A percentile compares a stretch with the other conserved stretches of the same genome.
These are phyloP conservation scores for Xylariaceae sp. DNA, from an alignment of 2,329 filamentous ascomycete species.

Conservation along the genomic window DNA sequence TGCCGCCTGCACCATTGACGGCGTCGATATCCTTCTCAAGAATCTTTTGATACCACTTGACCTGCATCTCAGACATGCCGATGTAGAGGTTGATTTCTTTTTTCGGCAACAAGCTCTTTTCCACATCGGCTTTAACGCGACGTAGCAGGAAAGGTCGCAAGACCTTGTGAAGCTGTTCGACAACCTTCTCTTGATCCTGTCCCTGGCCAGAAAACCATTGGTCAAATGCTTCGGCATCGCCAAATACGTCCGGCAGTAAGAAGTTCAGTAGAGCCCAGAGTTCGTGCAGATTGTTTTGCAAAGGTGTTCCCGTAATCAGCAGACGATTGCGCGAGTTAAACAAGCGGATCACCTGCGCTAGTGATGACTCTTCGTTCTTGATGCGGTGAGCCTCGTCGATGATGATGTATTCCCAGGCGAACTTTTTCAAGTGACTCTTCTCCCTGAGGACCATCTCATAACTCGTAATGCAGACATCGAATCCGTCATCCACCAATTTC, in stretches of 20 bases:
- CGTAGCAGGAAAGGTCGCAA: slow-evolving; percentile 89
- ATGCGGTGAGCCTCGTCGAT: slow-evolving; percentile 98
- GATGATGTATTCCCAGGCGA: slow-evolving; percentile 99
- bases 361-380: slow-evolving; percentile 97
- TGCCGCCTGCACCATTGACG: slow-evolving; percentile 92
- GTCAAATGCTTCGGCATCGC: slow-evolving; percentile 93
- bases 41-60: slow-evolving; percentile 99
- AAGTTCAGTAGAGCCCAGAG: slow-evolving; percentile 98
- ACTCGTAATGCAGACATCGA: slow-evolving; percentile 96
- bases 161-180: slow-evolving; percentile 91
- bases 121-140: slow-evolving; percentile 94
- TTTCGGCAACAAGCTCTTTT: slow-evolving; percentile 95
- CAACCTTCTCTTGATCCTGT: slow-evolving; percentile 87
- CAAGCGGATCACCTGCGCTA: slow-evolving; percentile 91
- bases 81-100: slow-evolving; percentile 97
- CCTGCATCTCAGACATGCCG: slow-evolving; percentile 98
- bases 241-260: slow-evolving; percentile 94
- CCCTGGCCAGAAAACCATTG: slow-evolving; percentile 95
- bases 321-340: slow-evolving; percentile 95
- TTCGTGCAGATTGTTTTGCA: slow-evolving; percentile 97
- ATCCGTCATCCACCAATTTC: slow-evolving; percentile 86
- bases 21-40: slow-evolving; percentile 98
- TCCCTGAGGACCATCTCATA: slow-evolving; percentile 99
- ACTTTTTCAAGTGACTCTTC: slow-evolving; percentile 91
- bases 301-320: slow-evolving; percentile 90